phyloP scores from a whole-genome alignment of 441 rosid species.

The Macaranga tanarius region DNA sequence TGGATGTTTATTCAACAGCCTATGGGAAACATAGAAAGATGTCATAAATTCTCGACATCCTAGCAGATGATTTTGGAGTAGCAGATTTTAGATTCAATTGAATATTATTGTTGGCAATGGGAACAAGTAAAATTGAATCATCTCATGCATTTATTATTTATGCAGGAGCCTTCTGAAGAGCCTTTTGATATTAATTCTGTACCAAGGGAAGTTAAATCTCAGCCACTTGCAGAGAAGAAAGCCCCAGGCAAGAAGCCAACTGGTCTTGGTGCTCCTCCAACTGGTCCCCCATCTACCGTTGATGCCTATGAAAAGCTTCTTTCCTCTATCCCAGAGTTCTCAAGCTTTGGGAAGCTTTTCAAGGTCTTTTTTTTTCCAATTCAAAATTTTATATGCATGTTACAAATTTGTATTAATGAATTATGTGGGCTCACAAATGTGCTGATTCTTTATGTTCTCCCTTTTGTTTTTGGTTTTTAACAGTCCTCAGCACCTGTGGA shows the following conservation, averaged over 20 bases:
- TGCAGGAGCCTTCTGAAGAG: slow-evolving; percentile 80
- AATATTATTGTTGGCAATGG: not conserved
- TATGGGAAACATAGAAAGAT: not conserved
- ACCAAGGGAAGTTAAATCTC: slow-evolving; percentile 83
- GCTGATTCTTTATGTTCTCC: slow-evolving; percentile 8
- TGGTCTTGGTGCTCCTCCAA: slow-evolving; percentile 73
- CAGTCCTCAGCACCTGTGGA: slow-evolving; percentile 94
- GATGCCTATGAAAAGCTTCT: slow-evolving; percentile 80
- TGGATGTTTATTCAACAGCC: not conserved
- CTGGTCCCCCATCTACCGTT: slow-evolving; percentile 60
- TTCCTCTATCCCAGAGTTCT: slow-evolving; percentile 80
- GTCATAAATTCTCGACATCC: not conserved
- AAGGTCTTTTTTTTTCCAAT: slow-evolving; percentile 44
- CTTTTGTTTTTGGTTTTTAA: not conserved
- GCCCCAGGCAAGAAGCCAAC: slow-evolving; percentile 87
- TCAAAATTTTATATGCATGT: not conserved
- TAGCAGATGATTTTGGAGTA: not conserved
- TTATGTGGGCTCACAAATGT: slow-evolving; percentile 15
- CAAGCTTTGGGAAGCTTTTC: slow-evolving; percentile 79
- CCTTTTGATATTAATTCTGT: slow-evolving; percentile 79
- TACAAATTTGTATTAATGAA: not conserved
- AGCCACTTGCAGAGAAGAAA: slow-evolving; percentile 89
- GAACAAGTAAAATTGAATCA: not conserved
- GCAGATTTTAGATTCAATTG: not conserved
- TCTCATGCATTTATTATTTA: slow-evolving; percentile 30